Base-by-base conservation (phyloP, 2,329 filamentous ascomycete species). In the Truncatella angustata region DNA sequence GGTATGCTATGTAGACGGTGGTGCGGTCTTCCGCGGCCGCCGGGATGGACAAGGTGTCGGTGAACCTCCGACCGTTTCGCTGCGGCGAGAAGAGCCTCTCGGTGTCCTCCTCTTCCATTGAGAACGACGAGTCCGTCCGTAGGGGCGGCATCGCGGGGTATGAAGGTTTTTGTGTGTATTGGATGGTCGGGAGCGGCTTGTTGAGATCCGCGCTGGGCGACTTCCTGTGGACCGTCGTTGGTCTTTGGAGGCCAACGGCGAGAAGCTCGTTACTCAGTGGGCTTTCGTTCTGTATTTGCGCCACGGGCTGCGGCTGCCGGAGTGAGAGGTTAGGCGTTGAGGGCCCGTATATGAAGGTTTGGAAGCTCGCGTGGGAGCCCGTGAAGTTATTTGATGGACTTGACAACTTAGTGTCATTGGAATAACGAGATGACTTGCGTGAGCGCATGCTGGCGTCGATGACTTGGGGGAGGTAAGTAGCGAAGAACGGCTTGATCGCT, bases 401-500 rank as follows among this genome's bases (percentile, higher is more conserved):
- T 10, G 35, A 34, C 4, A 12, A n/a, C 24, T 42, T 50, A 4
- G 24, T n/a, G 7, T 32, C 24, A n/a, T 42, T 50, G 9, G n/a
- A 11, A 24, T 40, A 28, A 5, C n/a, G 30, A 23, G 35, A 42
- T 28, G 24, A 46, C 37, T 24, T 52, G 28, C 16, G 49, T 14
- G 28, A 42, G 35, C 43, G 44, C 42, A 36, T 52, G 39, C 11
- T 51, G 39, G 51, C 40, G 32, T 54, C 58, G 16, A 69, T 54
- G 28, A 68, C 24, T 10, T 53, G 56, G 4, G 71, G 70, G 12
- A 73, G 57, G 53, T 69, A 68, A 11, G 59, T 61, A n/a, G 63
- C 58, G 54, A 75, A 74, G 59, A 77, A 75, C 1, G 72, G 73
- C 48, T 73, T 76, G 6, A 70, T 72, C 5, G 73, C 70, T 2